Base-by-base conservation (phyloP, 208 protist species). In the Borovskyia barvae region DNA sequence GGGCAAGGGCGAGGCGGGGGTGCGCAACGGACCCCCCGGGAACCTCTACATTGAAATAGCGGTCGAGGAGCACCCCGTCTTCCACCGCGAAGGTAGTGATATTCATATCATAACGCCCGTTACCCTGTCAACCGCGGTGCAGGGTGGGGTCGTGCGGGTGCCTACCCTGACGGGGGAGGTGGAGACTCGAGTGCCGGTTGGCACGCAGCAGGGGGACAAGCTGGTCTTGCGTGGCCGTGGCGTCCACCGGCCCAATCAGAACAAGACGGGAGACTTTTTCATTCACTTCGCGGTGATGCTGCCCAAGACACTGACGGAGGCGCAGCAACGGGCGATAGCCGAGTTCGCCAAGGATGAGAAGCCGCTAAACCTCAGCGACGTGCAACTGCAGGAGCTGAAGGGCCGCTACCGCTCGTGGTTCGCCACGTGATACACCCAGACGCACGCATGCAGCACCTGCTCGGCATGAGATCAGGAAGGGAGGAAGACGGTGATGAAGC, bases 31-130 rank as follows among this genome's bases (percentile, higher is more conserved):
- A 5, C 82, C 86, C 12, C 85, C 85, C 14, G 90, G 90, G 11
- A 94, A 96, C 56, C 64, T 96, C 14, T 96, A 92, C 56, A 87
- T 96, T 25, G 87, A 96, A 62, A 89, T 94, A 51, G 73, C 72
- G 14, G 90, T 94, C 12, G 87, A 96, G 56, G 82, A 94, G 28
- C 75, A 91, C 59, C 73, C 90, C 8, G 83, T 94, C 29, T 96
- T 96, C 57, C 84, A 87, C 55, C 81, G 90, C 24, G 85, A 94
- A 35, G 85, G 86, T 25, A 80, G 72, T 59, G 90, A 93, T 52
- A 88, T 93, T 28, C 84, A 93, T 68, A 75, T 93, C 30, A 85
- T 92, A 65, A 82, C 82, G 24, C 85, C 85, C 15, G 71, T 95
- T 22, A 66, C 84, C 2, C 71, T 93, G n/a, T 83, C 82, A 15